Evolutionary conservation across 768 basidiomycete species (phyloP).

Genomic region (Serendipita sp.): DNA sequence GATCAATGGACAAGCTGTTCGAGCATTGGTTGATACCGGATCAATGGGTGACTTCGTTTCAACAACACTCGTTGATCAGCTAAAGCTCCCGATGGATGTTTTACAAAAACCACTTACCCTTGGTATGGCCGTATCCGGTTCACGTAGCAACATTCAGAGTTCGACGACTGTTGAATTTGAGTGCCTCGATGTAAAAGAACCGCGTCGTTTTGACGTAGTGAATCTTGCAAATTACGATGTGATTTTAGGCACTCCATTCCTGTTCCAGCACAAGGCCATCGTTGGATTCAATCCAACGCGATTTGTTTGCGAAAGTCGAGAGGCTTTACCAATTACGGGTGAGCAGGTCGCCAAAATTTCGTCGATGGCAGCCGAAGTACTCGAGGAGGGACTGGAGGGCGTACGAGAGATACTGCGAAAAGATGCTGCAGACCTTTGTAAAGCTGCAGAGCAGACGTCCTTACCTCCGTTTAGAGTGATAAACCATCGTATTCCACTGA

Average conservation of each 20-base stretch:
- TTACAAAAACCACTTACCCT: conserved; percentile 8
- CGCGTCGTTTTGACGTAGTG: not conserved
- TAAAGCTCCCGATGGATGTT: not conserved
- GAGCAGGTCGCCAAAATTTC: conserved; percentile 3
- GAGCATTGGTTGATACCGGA: not conserved
- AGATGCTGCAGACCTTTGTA: conserved; percentile 10
- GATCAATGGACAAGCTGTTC: not conserved
- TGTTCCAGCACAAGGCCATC: not conserved
- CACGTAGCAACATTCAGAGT: conserved; percentile 6
- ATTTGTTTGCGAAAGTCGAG: not conserved
- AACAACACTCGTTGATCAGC: conserved; percentile 7
- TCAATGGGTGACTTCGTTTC: conserved; percentile 1
- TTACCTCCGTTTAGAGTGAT: conserved; percentile 8
- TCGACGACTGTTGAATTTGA: not conserved
- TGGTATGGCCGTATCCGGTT: conserved; percentile 9
- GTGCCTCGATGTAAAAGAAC: conserved; percentile 6
- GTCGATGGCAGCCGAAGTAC: conserved; percentile 4
- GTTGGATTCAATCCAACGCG: conserved; percentile 5
- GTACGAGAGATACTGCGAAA: conserved; percentile 3
- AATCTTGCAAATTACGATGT: conserved; percentile 1
- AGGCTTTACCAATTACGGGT: not conserved
- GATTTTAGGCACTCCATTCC: conserved; percentile 1
- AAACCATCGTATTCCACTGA: conserved; percentile 7
- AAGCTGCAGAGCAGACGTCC: not conserved
- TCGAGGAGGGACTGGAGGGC: conserved; percentile 4